Conservation (phyloP, 192 early-diverging fungal genomes). For the Gaertneriomyces semiglobifer region DNA sequence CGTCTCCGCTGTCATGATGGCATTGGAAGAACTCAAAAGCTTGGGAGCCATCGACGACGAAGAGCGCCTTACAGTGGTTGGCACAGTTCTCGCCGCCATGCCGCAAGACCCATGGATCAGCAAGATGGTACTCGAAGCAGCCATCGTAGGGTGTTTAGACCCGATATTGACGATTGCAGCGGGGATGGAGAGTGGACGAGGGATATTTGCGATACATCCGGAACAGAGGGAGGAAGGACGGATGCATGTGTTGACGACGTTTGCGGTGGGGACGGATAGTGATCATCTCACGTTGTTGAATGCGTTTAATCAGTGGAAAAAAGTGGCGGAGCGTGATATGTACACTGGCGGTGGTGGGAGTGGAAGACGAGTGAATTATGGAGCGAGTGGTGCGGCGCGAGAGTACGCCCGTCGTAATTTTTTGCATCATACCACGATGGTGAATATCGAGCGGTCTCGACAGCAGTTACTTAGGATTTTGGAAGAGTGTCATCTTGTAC, state of each 20-base stretch:
- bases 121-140: conserved; percentile 68
- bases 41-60: conserved; percentile 39
- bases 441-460: conserved; percentile 38
- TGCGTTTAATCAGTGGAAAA: conserved; percentile 42
- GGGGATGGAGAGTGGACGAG: conserved; percentile 49
- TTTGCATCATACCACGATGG: conserved; percentile 30
- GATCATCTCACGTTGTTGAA: conserved; percentile 40
- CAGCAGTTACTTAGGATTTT: conserved; percentile 38
- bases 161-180: conserved; percentile 66
- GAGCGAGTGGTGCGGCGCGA: background rate
- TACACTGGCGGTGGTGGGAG: conserved; percentile 4
- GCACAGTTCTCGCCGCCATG: conserved; percentile 54
- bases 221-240: conserved; percentile 39
- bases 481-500: conserved; percentile 34
- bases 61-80: conserved; percentile 62
- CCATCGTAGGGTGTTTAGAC: conserved; percentile 70
- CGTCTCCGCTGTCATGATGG: conserved; percentile 25
- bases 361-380: background rate
- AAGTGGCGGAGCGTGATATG: background rate
- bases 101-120: conserved; percentile 70
- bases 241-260: conserved; percentile 31
- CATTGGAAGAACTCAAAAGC: conserved; percentile 32
- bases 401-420: conserved; percentile 36
- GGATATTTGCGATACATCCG: conserved; percentile 47
- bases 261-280: conserved; percentile 31